Conservation (phyloP, 1,284 basidiomycete genomes). For the Leccinum pallidistipes region DNA sequence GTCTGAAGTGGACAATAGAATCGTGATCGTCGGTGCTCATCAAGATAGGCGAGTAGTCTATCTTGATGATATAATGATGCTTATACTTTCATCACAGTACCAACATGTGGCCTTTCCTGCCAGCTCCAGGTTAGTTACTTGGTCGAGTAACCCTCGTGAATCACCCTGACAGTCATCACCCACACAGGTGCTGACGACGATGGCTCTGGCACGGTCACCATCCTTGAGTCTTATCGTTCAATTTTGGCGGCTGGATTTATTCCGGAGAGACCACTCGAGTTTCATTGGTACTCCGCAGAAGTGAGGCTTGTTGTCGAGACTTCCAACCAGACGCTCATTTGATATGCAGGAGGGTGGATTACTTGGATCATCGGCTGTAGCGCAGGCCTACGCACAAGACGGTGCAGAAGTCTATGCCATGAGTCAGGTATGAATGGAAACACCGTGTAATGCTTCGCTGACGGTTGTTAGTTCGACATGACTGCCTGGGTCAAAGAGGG, state of each 20-base stretch:
- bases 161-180: conserved; percentile 1
- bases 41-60: conserved; percentile 70
- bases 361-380: conserved; percentile 92
- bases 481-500: conserved; percentile 95
- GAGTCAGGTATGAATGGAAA: conserved; percentile 63
- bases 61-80: conserved; percentile 11
- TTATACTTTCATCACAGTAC: conserved; percentile 48
- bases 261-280: conserved; percentile 82
- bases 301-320: conserved; percentile 36
- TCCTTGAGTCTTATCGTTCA: conserved; percentile 86
- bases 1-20: conserved; percentile 54
- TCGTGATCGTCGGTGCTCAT: conserved; percentile 80
- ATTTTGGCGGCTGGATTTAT: conserved; percentile 79
- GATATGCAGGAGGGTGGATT: conserved; percentile 81
- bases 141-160: conserved; percentile 5
- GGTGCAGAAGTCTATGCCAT: conserved; percentile 79
- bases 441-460: neutral
- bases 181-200: conserved; percentile 82
- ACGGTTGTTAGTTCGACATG: conserved; percentile 76
- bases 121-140: conserved; percentile 72
- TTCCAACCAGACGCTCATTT: neutral
- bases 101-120: conserved; percentile 85
- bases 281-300: conserved; percentile 96
- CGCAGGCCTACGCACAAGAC: conserved; percentile 69
- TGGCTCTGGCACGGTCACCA: conserved; percentile 89